phyloP scores from a whole-genome alignment of 2,329 filamentous ascomycete species.

The Clarireedia hainanense region DNA sequence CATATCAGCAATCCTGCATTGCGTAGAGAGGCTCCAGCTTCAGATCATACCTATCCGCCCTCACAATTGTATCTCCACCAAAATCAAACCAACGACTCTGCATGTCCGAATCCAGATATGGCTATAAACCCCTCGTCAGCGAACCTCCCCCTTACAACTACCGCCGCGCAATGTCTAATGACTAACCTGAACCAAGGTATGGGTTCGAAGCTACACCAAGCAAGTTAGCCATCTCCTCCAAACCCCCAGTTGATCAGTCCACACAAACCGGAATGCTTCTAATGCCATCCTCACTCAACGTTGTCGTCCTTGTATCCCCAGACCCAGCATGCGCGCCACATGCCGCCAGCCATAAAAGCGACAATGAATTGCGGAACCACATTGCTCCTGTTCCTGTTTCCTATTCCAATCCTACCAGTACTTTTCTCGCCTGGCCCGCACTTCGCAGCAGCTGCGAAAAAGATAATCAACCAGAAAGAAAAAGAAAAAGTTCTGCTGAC shows the following conservation, averaged over 20 bases:
- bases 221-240: constrained; percentile 1
- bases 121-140: constrained; percentile 42
- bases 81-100: constrained; percentile 99
- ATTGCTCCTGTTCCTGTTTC: constrained; percentile 20
- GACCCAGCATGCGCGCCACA: constrained; percentile 26
- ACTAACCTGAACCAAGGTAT: constrained; percentile 71
- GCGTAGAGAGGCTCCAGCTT: background rate
- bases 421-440: background rate
- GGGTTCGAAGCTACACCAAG: constrained; percentile 65
- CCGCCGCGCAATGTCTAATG: background rate
- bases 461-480: background rate
- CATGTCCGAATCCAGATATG: constrained; percentile 96
- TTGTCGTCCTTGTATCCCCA: constrained; percentile 30
- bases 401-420: background rate
- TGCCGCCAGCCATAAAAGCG: constrained; percentile 29
- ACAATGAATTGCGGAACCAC: constrained; percentile 24
- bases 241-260: background rate
- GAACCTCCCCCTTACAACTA: background rate
- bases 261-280: constrained; percentile 56
- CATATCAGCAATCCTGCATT: constrained; percentile 20
- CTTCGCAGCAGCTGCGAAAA: background rate
- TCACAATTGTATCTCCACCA: constrained; percentile 86
- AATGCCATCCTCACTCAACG: constrained; percentile 36
- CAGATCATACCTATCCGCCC: constrained; percentile 55
- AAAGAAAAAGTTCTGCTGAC: background rate